A percentile compares a stretch with the other conserved stretches of the same genome.
phyloP scores from a whole-genome alignment of 2,329 filamentous ascomycete genomes.

The Phyllosticta capitalensis region DNA sequence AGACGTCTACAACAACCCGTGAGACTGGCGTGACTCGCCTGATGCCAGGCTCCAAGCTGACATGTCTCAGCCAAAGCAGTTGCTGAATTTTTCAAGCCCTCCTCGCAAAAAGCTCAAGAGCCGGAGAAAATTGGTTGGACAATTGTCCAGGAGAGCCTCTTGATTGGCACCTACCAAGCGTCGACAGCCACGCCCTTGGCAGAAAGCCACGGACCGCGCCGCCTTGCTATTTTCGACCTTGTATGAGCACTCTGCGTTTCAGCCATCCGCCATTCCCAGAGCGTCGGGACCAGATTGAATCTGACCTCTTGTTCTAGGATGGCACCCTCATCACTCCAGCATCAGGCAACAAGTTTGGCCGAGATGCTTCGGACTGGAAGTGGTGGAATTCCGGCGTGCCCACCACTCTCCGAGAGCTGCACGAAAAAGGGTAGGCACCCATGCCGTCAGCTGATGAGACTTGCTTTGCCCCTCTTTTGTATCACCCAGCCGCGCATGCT shows the following conservation, averaged over 20 bases:
- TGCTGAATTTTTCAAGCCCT: constrained; percentile 78
- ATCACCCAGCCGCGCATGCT: constrained; percentile 4
- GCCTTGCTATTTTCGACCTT: constrained; percentile 31
- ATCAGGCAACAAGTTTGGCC: constrained; percentile 71
- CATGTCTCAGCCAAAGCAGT: constrained; percentile 52
- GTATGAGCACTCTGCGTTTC: constrained; percentile 12
- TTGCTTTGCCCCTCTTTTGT: constrained; percentile 9
- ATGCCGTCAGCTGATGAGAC: constrained; percentile 10
- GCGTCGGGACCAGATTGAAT: background rate
- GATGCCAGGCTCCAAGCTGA: background rate
- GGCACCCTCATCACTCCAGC: constrained; percentile 74
- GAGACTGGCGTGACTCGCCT: constrained; percentile 13
- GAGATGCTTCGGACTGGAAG: constrained; percentile 72
- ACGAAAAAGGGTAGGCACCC: constrained; percentile 52
- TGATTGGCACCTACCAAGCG: constrained; percentile 63
- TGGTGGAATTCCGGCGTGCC: constrained; percentile 81
- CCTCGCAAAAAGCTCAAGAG: constrained; percentile 80
- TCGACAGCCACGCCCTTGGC: constrained; percentile 13
- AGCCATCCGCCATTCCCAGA: background rate
- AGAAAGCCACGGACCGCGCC: constrained; percentile 14
- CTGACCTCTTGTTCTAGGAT: constrained; percentile 46
- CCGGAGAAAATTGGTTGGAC: constrained; percentile 66
- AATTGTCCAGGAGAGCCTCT: constrained; percentile 55
- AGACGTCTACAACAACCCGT: constrained; percentile 47
- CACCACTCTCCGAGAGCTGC: constrained; percentile 53